Evolutionary conservation across 2,329 filamentous ascomycete species (phyloP).

Genomic region (Ophiosphaerella herpotricha): DNA sequence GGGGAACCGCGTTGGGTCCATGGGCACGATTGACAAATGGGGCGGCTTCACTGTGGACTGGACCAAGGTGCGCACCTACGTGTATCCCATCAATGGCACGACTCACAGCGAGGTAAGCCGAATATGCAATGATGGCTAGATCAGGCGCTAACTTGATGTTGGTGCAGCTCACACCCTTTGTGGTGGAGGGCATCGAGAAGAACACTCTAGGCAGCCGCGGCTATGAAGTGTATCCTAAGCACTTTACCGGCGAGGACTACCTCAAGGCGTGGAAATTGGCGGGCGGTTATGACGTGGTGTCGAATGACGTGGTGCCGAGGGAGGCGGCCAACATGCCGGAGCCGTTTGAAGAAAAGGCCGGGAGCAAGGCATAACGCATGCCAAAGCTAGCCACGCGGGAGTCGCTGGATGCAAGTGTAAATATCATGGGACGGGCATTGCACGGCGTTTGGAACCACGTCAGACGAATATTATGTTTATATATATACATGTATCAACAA

Average conservation of each 20-base stretch:
- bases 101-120: slow-evolving; percentile 48
- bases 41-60: slow-evolving; percentile 86
- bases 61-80: slow-evolving; percentile 87
- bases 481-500: slow-evolving; percentile 26
- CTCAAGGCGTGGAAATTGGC: slow-evolving; percentile 40
- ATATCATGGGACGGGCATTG: not conserved
- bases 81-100: slow-evolving; percentile 71
- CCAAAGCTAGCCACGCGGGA: not conserved
- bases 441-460: slow-evolving; percentile 1
- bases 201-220: slow-evolving; percentile 12
- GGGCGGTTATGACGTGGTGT: slow-evolving; percentile 35
- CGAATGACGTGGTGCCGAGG: slow-evolving; percentile 2
- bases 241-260: slow-evolving; percentile 40
- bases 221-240: slow-evolving; percentile 27
- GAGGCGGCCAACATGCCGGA: slow-evolving; percentile 23
- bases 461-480: not conserved
- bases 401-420: not conserved
- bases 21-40: slow-evolving; percentile 81
- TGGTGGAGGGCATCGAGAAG: slow-evolving; percentile 64
- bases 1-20: slow-evolving; percentile 84
- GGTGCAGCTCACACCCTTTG: slow-evolving; percentile 76
- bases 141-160: too few relatives aligned
- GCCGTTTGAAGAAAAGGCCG: slow-evolving; percentile 31
- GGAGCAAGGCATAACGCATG: slow-evolving; percentile 14
- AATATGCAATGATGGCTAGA: too few relatives aligned